phyloP scores from a whole-genome alignment of 2,329 filamentous ascomycete species.

The Pseudogymnoascus sp. region DNA sequence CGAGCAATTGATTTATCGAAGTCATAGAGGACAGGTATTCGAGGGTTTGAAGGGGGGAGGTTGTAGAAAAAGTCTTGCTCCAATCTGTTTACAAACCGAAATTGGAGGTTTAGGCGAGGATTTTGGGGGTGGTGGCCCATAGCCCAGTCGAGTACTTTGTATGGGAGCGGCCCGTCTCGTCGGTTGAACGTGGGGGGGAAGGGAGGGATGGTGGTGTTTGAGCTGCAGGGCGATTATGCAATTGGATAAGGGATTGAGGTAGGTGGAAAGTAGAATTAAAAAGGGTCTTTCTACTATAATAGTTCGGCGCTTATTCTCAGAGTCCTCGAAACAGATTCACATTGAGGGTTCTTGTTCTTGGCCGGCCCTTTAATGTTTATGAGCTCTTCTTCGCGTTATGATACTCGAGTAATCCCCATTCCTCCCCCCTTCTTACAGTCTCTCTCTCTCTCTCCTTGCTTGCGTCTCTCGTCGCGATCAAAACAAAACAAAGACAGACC shows the following conservation, averaged over 20 bases:
- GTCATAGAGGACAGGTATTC: neutral
- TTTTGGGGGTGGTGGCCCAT: neutral
- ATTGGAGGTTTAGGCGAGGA: neutral
- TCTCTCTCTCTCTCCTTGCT: neutral
- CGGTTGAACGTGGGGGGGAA: neutral
- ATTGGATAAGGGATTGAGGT: neutral
- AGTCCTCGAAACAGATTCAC: neutral
- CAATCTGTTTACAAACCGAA: neutral
- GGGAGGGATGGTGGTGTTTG: neutral
- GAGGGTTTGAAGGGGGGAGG: neutral
- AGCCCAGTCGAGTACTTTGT: neutral
- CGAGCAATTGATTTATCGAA: neutral
- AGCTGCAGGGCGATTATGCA: neutral
- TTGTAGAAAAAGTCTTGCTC: neutral
- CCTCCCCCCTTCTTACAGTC: neutral
- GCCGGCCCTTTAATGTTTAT: neutral
- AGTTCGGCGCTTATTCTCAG: neutral
- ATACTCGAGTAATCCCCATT: neutral
- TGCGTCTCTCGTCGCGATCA: neutral
- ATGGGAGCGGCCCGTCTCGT: neutral
- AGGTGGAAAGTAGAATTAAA: neutral
- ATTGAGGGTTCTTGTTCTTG: neutral
- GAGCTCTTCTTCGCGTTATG: neutral
- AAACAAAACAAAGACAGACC: neutral
- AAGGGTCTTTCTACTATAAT: neutral